Evolutionary conservation across 768 basidiomycete species (phyloP).

Genomic region (Dacryopinax primogenitus): DNA sequence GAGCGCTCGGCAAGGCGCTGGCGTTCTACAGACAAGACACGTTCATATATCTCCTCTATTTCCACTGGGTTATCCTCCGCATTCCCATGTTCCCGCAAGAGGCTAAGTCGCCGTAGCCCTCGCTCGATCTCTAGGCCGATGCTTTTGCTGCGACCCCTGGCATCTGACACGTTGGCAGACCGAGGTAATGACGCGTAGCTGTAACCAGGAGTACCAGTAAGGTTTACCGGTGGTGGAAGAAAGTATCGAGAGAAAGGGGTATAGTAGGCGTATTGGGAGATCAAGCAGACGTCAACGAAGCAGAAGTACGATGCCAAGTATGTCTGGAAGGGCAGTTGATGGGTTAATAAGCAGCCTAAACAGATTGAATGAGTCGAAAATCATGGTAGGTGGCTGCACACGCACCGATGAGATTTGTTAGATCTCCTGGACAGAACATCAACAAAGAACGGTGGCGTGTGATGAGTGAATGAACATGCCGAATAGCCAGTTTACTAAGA

Average conservation of each 20-base stretch:
- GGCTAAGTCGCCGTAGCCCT: background rate
- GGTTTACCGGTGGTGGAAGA: background rate
- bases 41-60: background rate
- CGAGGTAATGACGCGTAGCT: background rate
- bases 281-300: constrained; percentile 59
- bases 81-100: background rate
- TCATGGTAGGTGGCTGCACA: constrained; percentile 1
- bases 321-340: constrained; percentile 92
- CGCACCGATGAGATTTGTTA: constrained; percentile 70
- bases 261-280: constrained; percentile 77
- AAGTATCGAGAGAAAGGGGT: constrained; percentile 11
- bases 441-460: constrained; percentile 8
- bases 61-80: background rate
- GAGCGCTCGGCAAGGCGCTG: background rate
- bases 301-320: constrained; percentile 89
- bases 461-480: constrained; percentile 37
- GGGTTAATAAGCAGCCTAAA: constrained; percentile 64
- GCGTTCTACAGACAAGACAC: background rate
- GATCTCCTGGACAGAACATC: constrained; percentile 50
- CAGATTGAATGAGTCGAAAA: background rate
- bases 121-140: constrained; percentile 9
- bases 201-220: background rate
- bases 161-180: background rate
- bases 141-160: background rate
- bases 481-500: constrained; percentile 83